A percentile compares a stretch with the other conserved stretches of the same genome.
These are phyloP conservation scores for Fusarium vanettenii DNA, from an alignment of 2,329 filamentous ascomycete genomes.

Conservation along the genomic window DNA sequence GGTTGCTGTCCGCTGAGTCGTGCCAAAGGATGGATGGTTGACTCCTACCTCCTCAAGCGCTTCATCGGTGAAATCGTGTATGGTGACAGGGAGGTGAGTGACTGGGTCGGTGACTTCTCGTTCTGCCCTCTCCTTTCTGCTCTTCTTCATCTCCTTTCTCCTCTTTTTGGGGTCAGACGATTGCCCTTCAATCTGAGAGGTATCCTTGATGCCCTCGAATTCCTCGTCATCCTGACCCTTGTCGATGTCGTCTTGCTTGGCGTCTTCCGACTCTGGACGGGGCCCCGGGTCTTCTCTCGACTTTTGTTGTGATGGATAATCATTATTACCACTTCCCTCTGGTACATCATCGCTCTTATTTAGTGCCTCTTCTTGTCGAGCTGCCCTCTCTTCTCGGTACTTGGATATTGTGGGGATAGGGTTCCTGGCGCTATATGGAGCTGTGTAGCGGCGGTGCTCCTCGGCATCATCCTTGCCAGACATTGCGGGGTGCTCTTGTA, in stretches of 20 bases:
- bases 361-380: conserved; percentile 55
- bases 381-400: conserved; percentile 59
- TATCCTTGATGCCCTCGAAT: conserved; percentile 45
- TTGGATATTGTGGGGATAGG: conserved; percentile 62
- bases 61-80: conserved; percentile 75
- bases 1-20: conserved; percentile 52
- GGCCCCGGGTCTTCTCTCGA: conserved; percentile 20
- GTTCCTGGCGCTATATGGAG: conserved; percentile 56
- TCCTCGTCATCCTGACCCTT: conserved; percentile 15
- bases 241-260: conserved; percentile 22
- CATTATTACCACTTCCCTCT: conserved; percentile 5
- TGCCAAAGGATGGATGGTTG: conserved; percentile 49
- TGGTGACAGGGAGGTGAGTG: conserved; percentile 75
- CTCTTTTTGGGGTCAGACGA: conserved; percentile 58
- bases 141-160: conserved; percentile 61
- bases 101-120: conserved; percentile 77
- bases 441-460: conserved; percentile 51
- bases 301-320: conserved; percentile 25
- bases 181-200: conserved; percentile 51
- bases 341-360: conserved; percentile 42
- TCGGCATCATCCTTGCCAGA: conserved; percentile 52
- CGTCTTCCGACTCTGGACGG: conserved; percentile 21
- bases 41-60: conserved; percentile 59
- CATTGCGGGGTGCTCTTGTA: conserved; percentile 41
- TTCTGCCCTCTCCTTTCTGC: conserved; percentile 58